These are phyloP conservation scores for Sarocladium strictum DNA, from an alignment of 2,329 filamentous ascomycete species.

Conservation along the genomic window DNA sequence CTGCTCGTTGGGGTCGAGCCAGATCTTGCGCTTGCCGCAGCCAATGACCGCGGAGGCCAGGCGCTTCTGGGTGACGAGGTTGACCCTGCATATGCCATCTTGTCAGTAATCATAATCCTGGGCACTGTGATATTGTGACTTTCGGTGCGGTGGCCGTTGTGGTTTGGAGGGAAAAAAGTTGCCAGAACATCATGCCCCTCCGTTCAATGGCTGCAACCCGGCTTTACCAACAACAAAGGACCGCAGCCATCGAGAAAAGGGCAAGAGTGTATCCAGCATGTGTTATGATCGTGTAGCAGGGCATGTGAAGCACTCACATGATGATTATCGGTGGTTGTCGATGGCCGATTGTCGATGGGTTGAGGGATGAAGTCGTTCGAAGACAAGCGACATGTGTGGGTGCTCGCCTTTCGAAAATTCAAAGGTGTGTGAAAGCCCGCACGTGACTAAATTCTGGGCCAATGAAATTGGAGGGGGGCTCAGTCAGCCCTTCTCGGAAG, in stretches of 20 bases:
- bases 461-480: conserved; percentile 3
- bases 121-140: not conserved
- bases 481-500: conserved; percentile 6
- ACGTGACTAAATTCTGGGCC: not conserved
- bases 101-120: not conserved
- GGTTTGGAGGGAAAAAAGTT: conserved; percentile 1
- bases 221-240: not conserved
- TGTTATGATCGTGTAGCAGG: conserved; percentile 7
- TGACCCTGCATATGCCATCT: conserved; percentile 65
- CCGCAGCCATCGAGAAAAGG: conserved; percentile 4
- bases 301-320: conserved; percentile 32
- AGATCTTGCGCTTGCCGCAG: conserved; percentile 99
- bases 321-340: conserved; percentile 35
- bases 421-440: not conserved
- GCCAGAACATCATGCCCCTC: not conserved
- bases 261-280: not conserved
- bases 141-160: not conserved
- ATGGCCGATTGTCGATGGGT: conserved; percentile 35
- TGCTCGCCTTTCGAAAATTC: conserved; percentile 6
- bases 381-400: not conserved
- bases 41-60: conserved; percentile 97
- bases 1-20: conserved; percentile 99
- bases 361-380: conserved; percentile 24
- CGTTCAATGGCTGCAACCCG: not conserved
- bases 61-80: conserved; percentile 99